These are phyloP conservation scores for Oxytropis ochrocephala DNA, from an alignment of 306 rosid species.

Conservation along the genomic window DNA sequence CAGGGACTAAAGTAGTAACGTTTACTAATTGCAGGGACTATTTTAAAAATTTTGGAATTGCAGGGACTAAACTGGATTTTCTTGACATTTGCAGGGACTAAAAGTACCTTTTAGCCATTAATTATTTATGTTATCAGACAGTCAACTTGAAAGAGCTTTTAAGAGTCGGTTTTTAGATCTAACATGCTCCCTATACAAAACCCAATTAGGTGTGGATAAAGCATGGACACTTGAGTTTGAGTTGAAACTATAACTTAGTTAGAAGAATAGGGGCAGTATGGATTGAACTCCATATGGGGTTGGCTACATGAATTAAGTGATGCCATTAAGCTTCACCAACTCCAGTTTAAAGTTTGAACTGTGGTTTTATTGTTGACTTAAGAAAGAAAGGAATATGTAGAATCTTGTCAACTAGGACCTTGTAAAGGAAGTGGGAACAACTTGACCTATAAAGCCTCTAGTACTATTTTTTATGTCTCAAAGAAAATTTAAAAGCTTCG, in stretches of 20 bases:
- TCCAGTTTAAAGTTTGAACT: not conserved
- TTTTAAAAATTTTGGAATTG: too few relatives aligned
- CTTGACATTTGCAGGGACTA: too few relatives aligned
- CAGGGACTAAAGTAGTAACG: too few relatives aligned
- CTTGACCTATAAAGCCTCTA: not conserved
- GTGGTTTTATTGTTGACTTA: not conserved
- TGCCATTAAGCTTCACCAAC: not conserved
- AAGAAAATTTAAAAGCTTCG: slow-evolving; percentile 4
- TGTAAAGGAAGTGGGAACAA: slow-evolving; percentile 10
- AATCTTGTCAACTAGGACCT: not conserved
- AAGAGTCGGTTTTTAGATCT: not conserved
- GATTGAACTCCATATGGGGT: not conserved
- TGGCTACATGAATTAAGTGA: not conserved
- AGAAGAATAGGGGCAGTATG: not conserved
- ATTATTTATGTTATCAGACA: not conserved
- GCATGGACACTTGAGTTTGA: not conserved
- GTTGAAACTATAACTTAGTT: slow-evolving; percentile 1
- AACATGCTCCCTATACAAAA: not conserved
- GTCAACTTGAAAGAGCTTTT: not conserved
- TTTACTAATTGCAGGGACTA: too few relatives aligned
- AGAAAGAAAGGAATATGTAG: not conserved
- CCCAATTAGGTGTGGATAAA: not conserved
- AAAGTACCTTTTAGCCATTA: too few relatives aligned
- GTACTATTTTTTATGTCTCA: not conserved
- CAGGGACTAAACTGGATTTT: too few relatives aligned